These are phyloP conservation scores for Silene coronaria DNA, from an alignment of 179 eudicot genomes.

Conservation along the genomic window DNA sequence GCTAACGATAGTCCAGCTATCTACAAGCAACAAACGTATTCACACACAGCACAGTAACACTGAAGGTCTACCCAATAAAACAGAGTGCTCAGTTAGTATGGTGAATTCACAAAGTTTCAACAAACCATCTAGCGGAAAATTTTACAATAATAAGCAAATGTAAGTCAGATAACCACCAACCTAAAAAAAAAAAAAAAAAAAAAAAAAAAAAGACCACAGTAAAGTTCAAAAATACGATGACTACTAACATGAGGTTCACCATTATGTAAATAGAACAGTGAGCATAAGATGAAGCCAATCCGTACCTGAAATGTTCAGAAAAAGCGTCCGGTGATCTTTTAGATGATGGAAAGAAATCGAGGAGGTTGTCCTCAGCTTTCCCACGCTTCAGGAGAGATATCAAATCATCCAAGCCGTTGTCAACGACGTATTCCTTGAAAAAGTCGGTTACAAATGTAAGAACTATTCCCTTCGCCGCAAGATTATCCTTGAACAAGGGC, in stretches of 20 bases:
- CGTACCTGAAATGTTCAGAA: conserved; percentile 96
- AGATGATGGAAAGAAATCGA: conserved; percentile 78
- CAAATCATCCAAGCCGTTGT: conserved; percentile 89
- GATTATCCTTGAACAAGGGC: conserved; percentile 95
- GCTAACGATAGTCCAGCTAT: no score
- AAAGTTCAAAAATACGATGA: no score
- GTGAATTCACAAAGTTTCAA: no score
- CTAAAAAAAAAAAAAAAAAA: neutral
- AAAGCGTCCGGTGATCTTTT: conserved; percentile 78
- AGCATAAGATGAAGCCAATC: neutral
- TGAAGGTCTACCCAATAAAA: no score
- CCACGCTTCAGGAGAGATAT: conserved; percentile 83
- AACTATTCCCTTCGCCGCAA: conserved; percentile 89
- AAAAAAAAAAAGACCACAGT: neutral
- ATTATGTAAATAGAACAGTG: neutral
- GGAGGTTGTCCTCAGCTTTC: conserved; percentile 81
- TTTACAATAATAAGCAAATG: no score
- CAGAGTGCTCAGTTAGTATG: no score
- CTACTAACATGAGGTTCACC: no score
- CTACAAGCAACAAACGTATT: no score
- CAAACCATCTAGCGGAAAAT: no score
- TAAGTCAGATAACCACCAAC: neutral
- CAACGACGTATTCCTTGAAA: conserved; percentile 90
- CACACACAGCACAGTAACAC: no score
- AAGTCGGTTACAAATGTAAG: conserved; percentile 87